Conservation (phyloP, 345 rosid species). For the Moricandia arvensis region DNA sequence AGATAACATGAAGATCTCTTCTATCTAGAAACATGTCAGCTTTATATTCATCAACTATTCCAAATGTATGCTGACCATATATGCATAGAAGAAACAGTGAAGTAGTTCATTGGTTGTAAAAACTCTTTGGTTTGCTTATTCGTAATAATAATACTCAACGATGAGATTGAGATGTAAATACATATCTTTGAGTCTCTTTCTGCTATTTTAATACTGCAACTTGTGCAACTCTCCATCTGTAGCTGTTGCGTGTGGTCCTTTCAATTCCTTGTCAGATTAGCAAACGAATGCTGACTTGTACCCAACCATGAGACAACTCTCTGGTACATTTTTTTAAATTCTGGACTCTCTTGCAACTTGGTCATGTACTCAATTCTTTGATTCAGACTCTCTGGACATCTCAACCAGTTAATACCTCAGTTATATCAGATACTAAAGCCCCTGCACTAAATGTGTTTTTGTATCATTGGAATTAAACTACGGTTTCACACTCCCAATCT, state of each 20-base stretch:
- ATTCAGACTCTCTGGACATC: slow-evolving; percentile 18
- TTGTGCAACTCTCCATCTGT: slow-evolving; percentile 23
- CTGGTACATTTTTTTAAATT: not conserved
- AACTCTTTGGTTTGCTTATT: slow-evolving; percentile 5
- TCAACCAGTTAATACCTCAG: not conserved
- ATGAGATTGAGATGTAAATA: slow-evolving; percentile 6
- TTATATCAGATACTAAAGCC: not conserved
- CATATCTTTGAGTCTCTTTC: slow-evolving; percentile 2
- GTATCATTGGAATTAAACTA: too few relatives aligned
- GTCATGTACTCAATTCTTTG: slow-evolving; percentile 17
- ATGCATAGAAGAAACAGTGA: not conserved
- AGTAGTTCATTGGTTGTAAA: slow-evolving; percentile 22
- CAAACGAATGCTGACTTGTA: slow-evolving; percentile 30
- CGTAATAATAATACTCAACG: slow-evolving; percentile 29
- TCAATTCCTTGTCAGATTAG: slow-evolving; percentile 26
- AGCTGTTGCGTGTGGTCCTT: slow-evolving; percentile 36
- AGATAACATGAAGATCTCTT: slow-evolving; percentile 43
- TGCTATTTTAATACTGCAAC: slow-evolving; percentile 23
- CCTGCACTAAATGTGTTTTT: too few relatives aligned
- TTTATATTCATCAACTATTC: not conserved
- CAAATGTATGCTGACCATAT: slow-evolving; percentile 13
- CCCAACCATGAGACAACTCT: slow-evolving; percentile 36
- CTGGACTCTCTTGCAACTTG: slow-evolving; percentile 38
- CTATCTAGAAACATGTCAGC: slow-evolving; percentile 37
- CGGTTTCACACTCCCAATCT: too few relatives aligned